Evolutionary conservation across 2,329 filamentous ascomycete genomes (phyloP).

Genomic region (Neocatenulostroma microsporum): DNA sequence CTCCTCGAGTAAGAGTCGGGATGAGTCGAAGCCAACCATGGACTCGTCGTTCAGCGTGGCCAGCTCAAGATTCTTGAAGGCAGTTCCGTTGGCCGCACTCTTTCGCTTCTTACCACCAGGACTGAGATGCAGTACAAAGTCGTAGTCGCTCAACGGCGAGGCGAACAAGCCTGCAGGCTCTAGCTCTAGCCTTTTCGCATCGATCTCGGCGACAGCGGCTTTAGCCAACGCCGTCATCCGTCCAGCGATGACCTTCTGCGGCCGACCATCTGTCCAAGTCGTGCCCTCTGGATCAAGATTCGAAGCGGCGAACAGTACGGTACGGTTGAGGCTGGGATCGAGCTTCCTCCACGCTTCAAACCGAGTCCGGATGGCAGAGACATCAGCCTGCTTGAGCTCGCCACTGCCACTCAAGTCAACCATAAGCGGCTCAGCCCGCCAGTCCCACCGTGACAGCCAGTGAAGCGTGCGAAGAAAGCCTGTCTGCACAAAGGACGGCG

Average conservation of each 20-base stretch:
- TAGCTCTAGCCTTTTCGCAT: constrained; percentile 22
- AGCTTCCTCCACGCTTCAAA: constrained; percentile 80
- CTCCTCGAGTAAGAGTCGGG: constrained; percentile 57
- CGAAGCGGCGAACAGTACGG: constrained; percentile 73
- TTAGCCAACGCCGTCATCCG: constrained; percentile 76
- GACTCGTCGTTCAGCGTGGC: constrained; percentile 38
- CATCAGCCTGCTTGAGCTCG: constrained; percentile 54
- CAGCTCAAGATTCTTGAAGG: constrained; percentile 73
- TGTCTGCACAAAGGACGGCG: constrained; percentile 66
- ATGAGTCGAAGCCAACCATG: constrained; percentile 52
- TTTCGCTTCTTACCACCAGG: constrained; percentile 28
- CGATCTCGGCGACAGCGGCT: constrained; percentile 58
- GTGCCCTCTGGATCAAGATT: constrained; percentile 69
- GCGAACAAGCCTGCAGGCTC: constrained; percentile 59
- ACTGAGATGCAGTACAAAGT: constrained; percentile 71
- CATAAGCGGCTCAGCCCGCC: constrained; percentile 73
- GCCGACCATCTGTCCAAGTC: constrained; percentile 67
- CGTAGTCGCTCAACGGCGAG: constrained; percentile 68
- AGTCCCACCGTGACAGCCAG: constrained; percentile 83
- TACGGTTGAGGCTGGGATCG: constrained; percentile 79
- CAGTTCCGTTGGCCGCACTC: too few relatives aligned
- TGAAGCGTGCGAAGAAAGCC: constrained; percentile 75
- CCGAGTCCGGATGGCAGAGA: constrained; percentile 56
- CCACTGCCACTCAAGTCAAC: constrained; percentile 53
- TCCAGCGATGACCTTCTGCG: constrained; percentile 73